Evolutionary conservation across 2,329 filamentous ascomycete species (phyloP), one percentile per base, ranked within the genome.

Genomic region (Fusarium sp.): DNA sequence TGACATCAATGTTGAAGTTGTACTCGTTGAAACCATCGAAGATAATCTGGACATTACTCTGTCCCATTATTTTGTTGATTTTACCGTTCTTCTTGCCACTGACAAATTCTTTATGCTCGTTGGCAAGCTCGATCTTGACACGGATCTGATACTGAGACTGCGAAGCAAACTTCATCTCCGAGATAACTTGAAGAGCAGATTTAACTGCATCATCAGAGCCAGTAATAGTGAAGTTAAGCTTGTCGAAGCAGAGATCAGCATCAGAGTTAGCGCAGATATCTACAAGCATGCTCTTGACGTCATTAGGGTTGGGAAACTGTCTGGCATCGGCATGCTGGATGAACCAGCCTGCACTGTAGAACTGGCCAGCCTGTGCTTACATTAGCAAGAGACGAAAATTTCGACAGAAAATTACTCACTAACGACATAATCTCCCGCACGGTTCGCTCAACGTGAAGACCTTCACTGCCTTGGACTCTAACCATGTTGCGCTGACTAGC

Each of bases 61-160:
- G 95, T 24, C 95, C 96, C 96, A 99, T 99, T 75, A 99, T 99
- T 85, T 99, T 99, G 86, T 99, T 99, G 81, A 99, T 99, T 83
- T 99, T 99, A 80, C 96, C 96, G 75, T 99, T 99, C 85, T 99
- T 99, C 86, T 99, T 99, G 72, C 96, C 96, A 73, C 94, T 97
- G 58, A 99, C 96, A 77, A 99, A 99, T 77, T 99, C 96, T 80
- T 99, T 99, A 84, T 99, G 96, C 82, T 99, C 96, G 76, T 98
- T 98, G 75, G 96, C 96, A 57, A 99, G 90, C 83, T 99, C 96
- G 67, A 99, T 97, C 84, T 98, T 98, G 76, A 99, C 95, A 57
- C 94, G 90, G 77, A 99, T 96, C 77, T 96, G 94, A 75, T 96
- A 97, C 71, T 93, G 92, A 41, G 92, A 89, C 73, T 94, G 91